Evolutionary conservation across 106 monocot genomes (phyloP).

Genomic region (Allium fistulosum): DNA sequence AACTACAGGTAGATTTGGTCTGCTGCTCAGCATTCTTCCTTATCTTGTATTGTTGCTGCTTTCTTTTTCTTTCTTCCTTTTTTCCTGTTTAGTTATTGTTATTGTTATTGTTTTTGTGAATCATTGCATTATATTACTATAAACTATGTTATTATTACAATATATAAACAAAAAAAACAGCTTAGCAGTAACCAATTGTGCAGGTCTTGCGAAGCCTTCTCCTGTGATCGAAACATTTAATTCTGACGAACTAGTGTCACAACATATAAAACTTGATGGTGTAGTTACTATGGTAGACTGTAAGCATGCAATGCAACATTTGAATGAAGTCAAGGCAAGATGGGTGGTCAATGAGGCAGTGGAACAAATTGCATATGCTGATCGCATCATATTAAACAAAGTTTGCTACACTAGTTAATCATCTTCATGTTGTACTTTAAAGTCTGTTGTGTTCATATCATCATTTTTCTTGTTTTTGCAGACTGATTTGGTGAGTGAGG

Average conservation of each 20-base stretch:
- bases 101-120: too few relatives aligned
- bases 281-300: slow-evolving; percentile 95
- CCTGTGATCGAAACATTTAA: slow-evolving; percentile 96
- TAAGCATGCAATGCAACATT: slow-evolving; percentile 94
- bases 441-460: neutral
- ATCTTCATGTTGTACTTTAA: neutral
- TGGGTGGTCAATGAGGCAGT: slow-evolving; percentile 98
- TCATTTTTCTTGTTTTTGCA: slow-evolving; percentile 18
- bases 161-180: too few relatives aligned
- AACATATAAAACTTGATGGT: slow-evolving; percentile 88
- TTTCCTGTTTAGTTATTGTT: too few relatives aligned
- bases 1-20: slow-evolving; percentile 66
- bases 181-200: neutral
- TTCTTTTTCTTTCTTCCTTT: too few relatives aligned
- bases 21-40: neutral
- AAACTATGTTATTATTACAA: too few relatives aligned
- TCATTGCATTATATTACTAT: too few relatives aligned
- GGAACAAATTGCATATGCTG: slow-evolving; percentile 97
- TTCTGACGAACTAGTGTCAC: slow-evolving; percentile 84
- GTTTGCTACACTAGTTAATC: slow-evolving; percentile 10
- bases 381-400: slow-evolving; percentile 95
- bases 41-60: neutral
- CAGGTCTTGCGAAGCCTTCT: slow-evolving; percentile 96
- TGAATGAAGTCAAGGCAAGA: slow-evolving; percentile 92
- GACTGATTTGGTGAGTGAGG: slow-evolving; percentile 73